Percentiles rank a stretch among this genome's conserved stretches.
phyloP scores from a whole-genome alignment of 805 yeast species.

The Saturnispora hagleri region DNA sequence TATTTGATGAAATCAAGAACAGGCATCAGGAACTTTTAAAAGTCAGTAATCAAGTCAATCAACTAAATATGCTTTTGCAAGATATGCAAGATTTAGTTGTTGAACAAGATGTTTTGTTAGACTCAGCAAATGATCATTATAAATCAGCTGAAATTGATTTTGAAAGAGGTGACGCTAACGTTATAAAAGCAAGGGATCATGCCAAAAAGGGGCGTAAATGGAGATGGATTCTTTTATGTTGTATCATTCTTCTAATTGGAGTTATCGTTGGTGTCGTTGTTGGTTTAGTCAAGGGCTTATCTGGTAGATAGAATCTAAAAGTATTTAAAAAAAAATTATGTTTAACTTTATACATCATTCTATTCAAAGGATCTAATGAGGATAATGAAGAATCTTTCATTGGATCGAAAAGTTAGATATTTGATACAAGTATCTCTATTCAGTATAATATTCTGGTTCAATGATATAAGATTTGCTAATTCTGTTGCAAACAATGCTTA shows the following conservation, averaged over 20 bases:
- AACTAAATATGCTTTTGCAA: conserved; percentile 80
- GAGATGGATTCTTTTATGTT: conserved; percentile 66
- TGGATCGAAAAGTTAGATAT: not conserved
- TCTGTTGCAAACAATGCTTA: not conserved
- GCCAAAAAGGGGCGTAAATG: conserved; percentile 82
- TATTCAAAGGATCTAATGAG: not conserved
- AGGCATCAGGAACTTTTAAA: conserved; percentile 86
- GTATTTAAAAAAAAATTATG: not conserved
- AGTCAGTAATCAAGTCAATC: conserved; percentile 87
- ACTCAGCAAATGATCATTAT: conserved; percentile 68
- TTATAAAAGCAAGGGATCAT: conserved; percentile 69
- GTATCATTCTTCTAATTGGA: conserved; percentile 44
- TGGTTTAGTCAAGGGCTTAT: conserved; percentile 30
- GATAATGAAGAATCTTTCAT: not conserved
- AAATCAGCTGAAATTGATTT: conserved; percentile 73
- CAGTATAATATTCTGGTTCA: not conserved
- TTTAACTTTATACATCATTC: not conserved
- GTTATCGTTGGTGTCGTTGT: conserved; percentile 40
- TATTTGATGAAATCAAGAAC: conserved; percentile 80
- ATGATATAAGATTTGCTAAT: not conserved
- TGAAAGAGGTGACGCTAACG: conserved; percentile 86
- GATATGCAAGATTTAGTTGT: conserved; percentile 92
- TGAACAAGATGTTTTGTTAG: conserved; percentile 80
- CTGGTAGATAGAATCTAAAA: not conserved
- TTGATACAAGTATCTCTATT: not conserved